Conservation (phyloP, 306 rosid species). For the Medicago truncatula region DNA sequence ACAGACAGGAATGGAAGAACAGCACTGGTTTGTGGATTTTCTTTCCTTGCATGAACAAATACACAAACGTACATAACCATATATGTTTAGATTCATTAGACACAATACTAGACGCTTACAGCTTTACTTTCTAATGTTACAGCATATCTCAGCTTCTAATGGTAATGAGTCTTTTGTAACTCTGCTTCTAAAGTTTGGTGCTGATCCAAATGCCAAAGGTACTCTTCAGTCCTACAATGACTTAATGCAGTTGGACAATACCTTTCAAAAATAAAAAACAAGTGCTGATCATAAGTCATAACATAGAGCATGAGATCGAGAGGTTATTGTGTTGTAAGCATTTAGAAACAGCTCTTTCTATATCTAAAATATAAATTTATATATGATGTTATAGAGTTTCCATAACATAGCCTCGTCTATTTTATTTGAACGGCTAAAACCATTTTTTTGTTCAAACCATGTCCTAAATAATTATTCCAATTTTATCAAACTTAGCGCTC, state of each 20-base stretch:
- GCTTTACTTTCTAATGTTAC: conserved; percentile 39
- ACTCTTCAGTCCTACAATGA: background rate
- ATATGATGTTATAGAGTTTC: background rate
- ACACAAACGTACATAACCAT: background rate
- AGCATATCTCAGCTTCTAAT: conserved; percentile 72
- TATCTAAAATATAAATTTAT: too few relatives aligned
- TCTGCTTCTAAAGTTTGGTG: conserved; percentile 65
- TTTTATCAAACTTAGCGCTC: conserved; percentile 12
- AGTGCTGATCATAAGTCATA: background rate
- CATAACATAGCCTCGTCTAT: background rate
- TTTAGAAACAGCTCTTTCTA: too few relatives aligned
- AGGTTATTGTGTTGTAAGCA: too few relatives aligned
- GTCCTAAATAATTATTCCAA: background rate
- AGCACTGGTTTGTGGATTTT: conserved; percentile 60
- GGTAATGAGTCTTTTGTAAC: conserved; percentile 59
- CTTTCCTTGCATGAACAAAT: conserved; percentile 1
- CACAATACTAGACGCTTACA: conserved; percentile 10
- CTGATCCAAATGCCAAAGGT: conserved; percentile 72
- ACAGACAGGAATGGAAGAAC: conserved; percentile 57
- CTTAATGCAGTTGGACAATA: background rate
- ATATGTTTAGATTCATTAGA: conserved; percentile 4
- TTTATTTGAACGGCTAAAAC: background rate
- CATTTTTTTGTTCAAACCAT: background rate
- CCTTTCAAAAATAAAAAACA: background rate
- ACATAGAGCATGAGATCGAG: background rate